Evolutionary conservation across 2,329 filamentous ascomycete species (phyloP), one percentile per base, ranked within the genome.

Genomic region (Fusarium piperis): DNA sequence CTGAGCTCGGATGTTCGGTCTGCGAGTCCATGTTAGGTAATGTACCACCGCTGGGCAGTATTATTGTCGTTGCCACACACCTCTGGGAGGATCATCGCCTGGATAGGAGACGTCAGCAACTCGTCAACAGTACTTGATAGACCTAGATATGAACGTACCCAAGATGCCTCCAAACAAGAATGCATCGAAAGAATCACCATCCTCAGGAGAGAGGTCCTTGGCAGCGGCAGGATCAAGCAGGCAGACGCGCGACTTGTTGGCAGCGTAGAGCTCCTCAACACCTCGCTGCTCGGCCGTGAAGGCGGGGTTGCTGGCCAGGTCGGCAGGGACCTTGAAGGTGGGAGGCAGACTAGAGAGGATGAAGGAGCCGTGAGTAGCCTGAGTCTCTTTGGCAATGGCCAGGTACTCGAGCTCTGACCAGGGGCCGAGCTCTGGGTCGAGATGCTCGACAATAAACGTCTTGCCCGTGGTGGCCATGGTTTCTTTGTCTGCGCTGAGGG

Each of bases 81-180:
- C 94, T 88, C 95, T 86, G 53, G 95, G 95, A 68, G 95, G 95
- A 79, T 98, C 94, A 84, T 98, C 95, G 65, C 95, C 94, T 97
- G 15, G 26, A 38, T 33, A 77, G 69, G 62, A 65, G 53, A 53
- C 44, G 26, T 76, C 55, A 76, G 67, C 57, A 16, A 41, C 18
- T 41, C 12, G 4, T 38, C 18, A 55, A 64, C 53, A 15, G 18
- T 26, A 26, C 38, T 30, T 10, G 12, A 30, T 35, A 63, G 18
- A 56, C 10, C 20, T 20, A 59, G 44, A 44, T 30, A 12, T 33
- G 18, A 61, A 80, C 85, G 78, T 85, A 96, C 94, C 96, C 70
- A 99, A 84, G 77, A 99, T 99, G 15, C 96, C 96, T 51, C 96
- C 96, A 83, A 99, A 99, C 51, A 99, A 84, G 79, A 98, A 99